Evolutionary conservation across 306 rosid genomes (phyloP), one percentile per base, ranked within the genome.

Genomic region (Argentina anserina): DNA sequence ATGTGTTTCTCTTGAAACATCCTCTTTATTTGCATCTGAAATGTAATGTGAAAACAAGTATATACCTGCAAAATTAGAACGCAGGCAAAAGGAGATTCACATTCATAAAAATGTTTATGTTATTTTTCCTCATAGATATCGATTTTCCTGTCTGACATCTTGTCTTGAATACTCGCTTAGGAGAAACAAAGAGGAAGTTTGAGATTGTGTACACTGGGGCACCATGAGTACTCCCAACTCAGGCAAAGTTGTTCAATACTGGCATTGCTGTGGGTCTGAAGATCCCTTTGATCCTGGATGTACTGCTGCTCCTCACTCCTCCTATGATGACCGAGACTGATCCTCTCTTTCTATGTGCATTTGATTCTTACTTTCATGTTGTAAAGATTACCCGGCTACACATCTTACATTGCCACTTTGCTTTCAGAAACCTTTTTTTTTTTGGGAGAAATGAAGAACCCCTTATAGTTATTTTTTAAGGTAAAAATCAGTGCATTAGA

Each of bases 211-310:
- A 82, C 80, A 60, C 82, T 31, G 98, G 68, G 98, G 98, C 40
- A 90, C 97, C 47, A 83, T 90, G 97, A 79, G 74, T 75, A 83
- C 96, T 78, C 97, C 96, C 1, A 88, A 84, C 75, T 84, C 97
- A 9, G 98, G 98, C 72, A 76, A 83, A 77, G 97, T 93, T 64
- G 74, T 90, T 56, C 98, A 93, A 65, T 93, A 93, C 65, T 93
- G 98, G 98, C 98, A 90, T 81, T 90, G 98, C 69, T 93, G 98
- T 79, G 98, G 94, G 5, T 89, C 96, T 63, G 98, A 90, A 80
- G 96, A 93, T 80, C 92, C 96, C 33, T 90, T 87, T 33, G 83
- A 89, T 76, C 94, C 85, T 6, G 98, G 98, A 67, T 93, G 97
- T 78, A 87, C 93, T 0, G 90, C 94, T 64, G 69, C 94, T 45